phyloP scores from a whole-genome alignment of 371 early-diverging fungal species.

The Rhizomucor miehei region DNA sequence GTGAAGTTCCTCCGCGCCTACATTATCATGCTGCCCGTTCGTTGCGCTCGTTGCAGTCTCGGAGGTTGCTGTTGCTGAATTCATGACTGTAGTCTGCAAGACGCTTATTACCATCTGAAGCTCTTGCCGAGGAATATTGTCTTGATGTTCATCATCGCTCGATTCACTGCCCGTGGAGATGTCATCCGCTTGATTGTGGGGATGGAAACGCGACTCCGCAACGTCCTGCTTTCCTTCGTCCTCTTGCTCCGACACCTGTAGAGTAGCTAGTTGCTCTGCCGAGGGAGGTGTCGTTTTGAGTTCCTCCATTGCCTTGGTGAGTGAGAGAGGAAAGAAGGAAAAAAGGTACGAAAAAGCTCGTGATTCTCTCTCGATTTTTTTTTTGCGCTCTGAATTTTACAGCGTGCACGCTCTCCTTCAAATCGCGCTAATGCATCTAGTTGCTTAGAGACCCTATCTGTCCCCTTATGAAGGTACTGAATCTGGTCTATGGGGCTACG shows the following conservation, averaged over 20 bases:
- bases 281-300: background rate
- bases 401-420: too few relatives aligned
- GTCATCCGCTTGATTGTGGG: conserved; percentile 3
- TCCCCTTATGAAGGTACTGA: too few relatives aligned
- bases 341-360: background rate
- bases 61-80: background rate
- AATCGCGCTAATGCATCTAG: too few relatives aligned
- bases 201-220: background rate
- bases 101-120: conserved; percentile 16
- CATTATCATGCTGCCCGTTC: background rate
- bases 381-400: too few relatives aligned
- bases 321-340: background rate
- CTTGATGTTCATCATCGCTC: conserved; percentile 5
- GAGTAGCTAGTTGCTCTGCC: background rate
- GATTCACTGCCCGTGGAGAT: conserved; percentile 8
- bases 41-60: background rate
- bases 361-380: background rate
- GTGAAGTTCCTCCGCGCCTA: conserved; percentile 8
- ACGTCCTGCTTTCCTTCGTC: too few relatives aligned
- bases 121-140: conserved; percentile 5
- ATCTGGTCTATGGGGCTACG: too few relatives aligned
- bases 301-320: background rate
- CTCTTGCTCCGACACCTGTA: background rate
- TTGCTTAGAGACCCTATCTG: too few relatives aligned
- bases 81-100: conserved; percentile 6